Base-by-base conservation (phyloP, 768 basidiomycete species). In the Auricularia heimuer region DNA sequence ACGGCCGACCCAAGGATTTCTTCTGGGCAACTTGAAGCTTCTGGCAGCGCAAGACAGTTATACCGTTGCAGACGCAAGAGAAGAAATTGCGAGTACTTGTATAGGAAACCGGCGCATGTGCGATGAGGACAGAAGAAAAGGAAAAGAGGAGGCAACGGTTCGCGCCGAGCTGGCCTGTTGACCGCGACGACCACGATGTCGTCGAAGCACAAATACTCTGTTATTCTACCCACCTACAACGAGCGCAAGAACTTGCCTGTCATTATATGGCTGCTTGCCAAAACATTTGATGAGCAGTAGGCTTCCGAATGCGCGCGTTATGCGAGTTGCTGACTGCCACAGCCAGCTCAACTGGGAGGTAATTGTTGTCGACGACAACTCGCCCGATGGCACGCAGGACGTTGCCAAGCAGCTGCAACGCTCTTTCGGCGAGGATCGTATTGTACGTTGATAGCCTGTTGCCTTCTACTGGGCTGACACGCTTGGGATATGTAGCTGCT, bases 141-240 rank as follows among this genome's bases (percentile, higher is more conserved):
- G 47, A 21, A 51, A 16, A 51, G 21, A 1, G 16, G 47, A 10
- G 18, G 21, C 4, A 4, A 29, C 47, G 47, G 39, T 42, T 42
- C 8, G 39, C 39, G 39, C 39, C 39, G 39, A 42, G 8, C 3
- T 42, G 2, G 29, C 29, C 29, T 45, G 11, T 51, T 21, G 47
- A 6, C 21, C 47, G 18, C 47, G 47, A 51, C 47, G 18, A 6
- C 47, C 47, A 51, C 47, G 11, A 51, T 51, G 47, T 16, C 47
- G 47, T 4, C 11, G 1, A 94, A 89, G 75, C 47, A 51, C 47
- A 94, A 89, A 75, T 94, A 94, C 75, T 92, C 90, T 44, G 92
- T 96, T 67, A 94, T 96, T 70, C 81, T 96, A 1, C 94, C 94
- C 36, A 96, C 94, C 1, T 96, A 95, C 75, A 94, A 96, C 72